Evolutionary conservation across 2,329 filamentous ascomycete genomes (phyloP).

Genomic region (Arachnopeziza araneosa): DNA sequence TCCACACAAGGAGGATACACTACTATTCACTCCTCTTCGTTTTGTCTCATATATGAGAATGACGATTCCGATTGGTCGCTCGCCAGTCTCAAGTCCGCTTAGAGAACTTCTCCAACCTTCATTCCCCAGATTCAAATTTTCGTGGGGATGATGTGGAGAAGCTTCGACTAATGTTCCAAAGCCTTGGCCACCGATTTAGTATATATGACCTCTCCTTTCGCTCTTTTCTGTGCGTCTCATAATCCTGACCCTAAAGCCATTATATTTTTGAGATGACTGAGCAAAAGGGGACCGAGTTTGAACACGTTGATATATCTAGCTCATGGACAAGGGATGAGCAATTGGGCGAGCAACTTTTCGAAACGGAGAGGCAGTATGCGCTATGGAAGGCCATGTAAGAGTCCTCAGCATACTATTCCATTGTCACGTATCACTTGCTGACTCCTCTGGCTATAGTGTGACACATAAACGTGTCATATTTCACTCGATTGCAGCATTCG

Average conservation of each 20-base stretch:
- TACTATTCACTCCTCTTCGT: too few species aligned
- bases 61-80: too few species aligned
- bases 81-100: not conserved
- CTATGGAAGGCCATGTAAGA: slow-evolving; percentile 6
- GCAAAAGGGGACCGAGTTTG: not conserved
- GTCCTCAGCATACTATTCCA: not conserved
- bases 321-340: slow-evolving; percentile 3
- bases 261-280: not conserved
- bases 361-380: slow-evolving; percentile 8
- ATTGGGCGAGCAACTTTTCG: slow-evolving; percentile 7
- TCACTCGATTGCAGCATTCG: slow-evolving; percentile 5
- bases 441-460: not conserved
- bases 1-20: too few species aligned
- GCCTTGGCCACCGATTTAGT: not conserved
- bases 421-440: not conserved
- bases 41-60: too few species aligned
- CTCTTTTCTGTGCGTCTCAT: not conserved
- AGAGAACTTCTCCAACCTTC: not conserved
- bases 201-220: not conserved
- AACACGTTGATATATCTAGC: not conserved
- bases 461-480: slow-evolving; percentile 7
- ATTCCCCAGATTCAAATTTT: not conserved
- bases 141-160: not conserved
- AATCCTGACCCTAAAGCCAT: not conserved
- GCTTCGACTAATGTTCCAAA: not conserved